Conservation (phyloP, 495 filamentous ascomycete species). For the Hyaloscypha hepaticicola region DNA sequence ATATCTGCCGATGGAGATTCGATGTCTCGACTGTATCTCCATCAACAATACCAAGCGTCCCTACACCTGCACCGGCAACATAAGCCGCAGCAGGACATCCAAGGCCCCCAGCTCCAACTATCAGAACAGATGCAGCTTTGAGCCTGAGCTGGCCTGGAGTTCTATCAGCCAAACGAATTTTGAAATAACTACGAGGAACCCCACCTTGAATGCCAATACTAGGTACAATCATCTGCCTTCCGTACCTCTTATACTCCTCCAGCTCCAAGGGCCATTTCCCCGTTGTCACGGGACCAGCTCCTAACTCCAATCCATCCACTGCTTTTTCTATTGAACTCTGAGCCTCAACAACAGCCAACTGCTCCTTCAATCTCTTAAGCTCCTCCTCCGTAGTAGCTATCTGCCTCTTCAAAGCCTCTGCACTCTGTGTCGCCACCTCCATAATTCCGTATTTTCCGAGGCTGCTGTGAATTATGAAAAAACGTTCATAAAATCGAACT, state of each 20-base stretch:
- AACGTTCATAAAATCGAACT: background rate
- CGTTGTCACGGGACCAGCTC: constrained; percentile 3
- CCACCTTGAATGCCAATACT: constrained; percentile 76
- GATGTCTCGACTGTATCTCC: constrained; percentile 84
- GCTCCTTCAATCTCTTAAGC: constrained; percentile 35
- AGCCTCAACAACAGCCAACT: constrained; percentile 37
- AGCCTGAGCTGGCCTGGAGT: constrained; percentile 73
- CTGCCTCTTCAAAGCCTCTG: constrained; percentile 32
- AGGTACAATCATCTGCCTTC: constrained; percentile 87
- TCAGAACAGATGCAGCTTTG: constrained; percentile 65
- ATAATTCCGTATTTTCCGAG: constrained; percentile 18
- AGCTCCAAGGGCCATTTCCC: constrained; percentile 60
- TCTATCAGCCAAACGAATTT: constrained; percentile 1
- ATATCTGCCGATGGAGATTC: constrained; percentile 91
- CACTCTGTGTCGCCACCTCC: constrained; percentile 22
- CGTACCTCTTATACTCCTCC: constrained; percentile 82
- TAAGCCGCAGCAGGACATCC: constrained; percentile 92
- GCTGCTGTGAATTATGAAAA: constrained; percentile 7
- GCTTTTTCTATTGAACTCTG: background rate
- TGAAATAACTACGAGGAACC: background rate
- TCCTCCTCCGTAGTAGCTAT: constrained; percentile 38
- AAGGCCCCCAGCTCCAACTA: constrained; percentile 90
- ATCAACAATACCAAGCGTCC: constrained; percentile 81
- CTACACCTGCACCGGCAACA: constrained; percentile 82
- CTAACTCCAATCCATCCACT: background rate